Percentiles rank a stretch among this genome's conserved stretches.
phyloP scores from a whole-genome alignment of 2,329 filamentous ascomycete genomes.

The Aureobasidium sp. region DNA sequence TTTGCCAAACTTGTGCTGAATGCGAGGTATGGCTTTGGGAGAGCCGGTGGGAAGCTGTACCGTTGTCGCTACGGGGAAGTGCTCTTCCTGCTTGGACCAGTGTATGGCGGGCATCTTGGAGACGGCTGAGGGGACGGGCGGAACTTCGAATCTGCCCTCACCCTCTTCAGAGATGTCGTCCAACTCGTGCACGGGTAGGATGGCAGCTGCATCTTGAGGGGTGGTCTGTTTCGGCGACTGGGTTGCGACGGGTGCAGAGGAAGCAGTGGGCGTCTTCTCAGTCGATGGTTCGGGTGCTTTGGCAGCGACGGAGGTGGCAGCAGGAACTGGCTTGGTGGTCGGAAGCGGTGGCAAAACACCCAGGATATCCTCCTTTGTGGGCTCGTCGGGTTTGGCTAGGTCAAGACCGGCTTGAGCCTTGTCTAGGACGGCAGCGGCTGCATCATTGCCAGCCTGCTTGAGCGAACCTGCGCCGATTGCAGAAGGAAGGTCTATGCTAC shows the following conservation, averaged over 20 bases:
- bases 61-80: constrained; percentile 69
- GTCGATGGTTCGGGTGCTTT: neutral
- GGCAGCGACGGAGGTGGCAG: neutral
- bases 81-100: constrained; percentile 62
- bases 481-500: constrained; percentile 14
- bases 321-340: neutral
- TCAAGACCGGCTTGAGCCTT: constrained; percentile 9
- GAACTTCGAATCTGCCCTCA: constrained; percentile 29
- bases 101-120: neutral
- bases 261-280: neutral
- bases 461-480: constrained; percentile 18
- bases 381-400: neutral
- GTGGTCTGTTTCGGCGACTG: neutral
- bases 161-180: constrained; percentile 7
- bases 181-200: neutral
- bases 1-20: constrained; percentile 66
- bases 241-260: neutral
- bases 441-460: constrained; percentile 7
- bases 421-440: neutral
- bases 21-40: constrained; percentile 62
- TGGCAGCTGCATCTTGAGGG: constrained; percentile 1
- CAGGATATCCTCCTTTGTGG: neutral
- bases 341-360: neutral
- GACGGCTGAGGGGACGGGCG: constrained; percentile 18
- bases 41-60: constrained; percentile 68